A percentile compares a stretch with the other conserved stretches of the same genome.
Evolutionary conservation across 1,284 basidiomycete genomes (phyloP).

Genomic region (Phenoliferia sp.): DNA sequence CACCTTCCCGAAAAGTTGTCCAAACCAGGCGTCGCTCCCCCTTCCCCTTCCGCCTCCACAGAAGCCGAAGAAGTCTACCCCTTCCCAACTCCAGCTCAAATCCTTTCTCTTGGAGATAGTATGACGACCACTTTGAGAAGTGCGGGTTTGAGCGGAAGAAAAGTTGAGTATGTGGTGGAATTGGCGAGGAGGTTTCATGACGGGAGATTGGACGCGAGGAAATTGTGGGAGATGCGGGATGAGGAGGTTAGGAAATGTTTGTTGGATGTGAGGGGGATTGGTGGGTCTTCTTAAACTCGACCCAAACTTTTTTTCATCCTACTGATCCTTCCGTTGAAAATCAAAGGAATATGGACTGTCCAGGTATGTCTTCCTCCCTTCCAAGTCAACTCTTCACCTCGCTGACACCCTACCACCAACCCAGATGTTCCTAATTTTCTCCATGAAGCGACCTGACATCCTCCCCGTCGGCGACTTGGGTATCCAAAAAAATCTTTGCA

Average conservation of each 20-base stretch:
- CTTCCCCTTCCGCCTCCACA: background rate
- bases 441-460: slow-evolving; percentile 72
- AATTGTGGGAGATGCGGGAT: slow-evolving; percentile 62
- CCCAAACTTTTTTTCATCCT: background rate
- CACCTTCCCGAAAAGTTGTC: slow-evolving; percentile 60
- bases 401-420: slow-evolving; percentile 45
- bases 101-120: slow-evolving; percentile 54
- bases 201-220: slow-evolving; percentile 66
- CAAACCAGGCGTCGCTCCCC: slow-evolving; percentile 27
- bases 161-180: slow-evolving; percentile 79
- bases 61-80: slow-evolving; percentile 37
- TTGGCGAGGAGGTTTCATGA: slow-evolving; percentile 70
- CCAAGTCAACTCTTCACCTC: slow-evolving; percentile 19
- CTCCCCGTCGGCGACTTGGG: slow-evolving; percentile 62
- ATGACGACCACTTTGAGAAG: slow-evolving; percentile 51
- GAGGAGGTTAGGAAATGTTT: slow-evolving; percentile 69
- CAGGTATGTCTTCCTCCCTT: background rate
- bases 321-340: background rate
- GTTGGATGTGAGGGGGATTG: slow-evolving; percentile 73
- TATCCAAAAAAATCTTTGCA: slow-evolving; percentile 8
- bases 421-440: slow-evolving; percentile 87
- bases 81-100: slow-evolving; percentile 68
- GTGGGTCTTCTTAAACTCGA: slow-evolving; percentile 38
- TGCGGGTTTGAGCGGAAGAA: slow-evolving; percentile 71
- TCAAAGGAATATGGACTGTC: slow-evolving; percentile 7